phyloP scores from a whole-genome alignment of 139 green algal species.

The Trebouxia sp. region DNA sequence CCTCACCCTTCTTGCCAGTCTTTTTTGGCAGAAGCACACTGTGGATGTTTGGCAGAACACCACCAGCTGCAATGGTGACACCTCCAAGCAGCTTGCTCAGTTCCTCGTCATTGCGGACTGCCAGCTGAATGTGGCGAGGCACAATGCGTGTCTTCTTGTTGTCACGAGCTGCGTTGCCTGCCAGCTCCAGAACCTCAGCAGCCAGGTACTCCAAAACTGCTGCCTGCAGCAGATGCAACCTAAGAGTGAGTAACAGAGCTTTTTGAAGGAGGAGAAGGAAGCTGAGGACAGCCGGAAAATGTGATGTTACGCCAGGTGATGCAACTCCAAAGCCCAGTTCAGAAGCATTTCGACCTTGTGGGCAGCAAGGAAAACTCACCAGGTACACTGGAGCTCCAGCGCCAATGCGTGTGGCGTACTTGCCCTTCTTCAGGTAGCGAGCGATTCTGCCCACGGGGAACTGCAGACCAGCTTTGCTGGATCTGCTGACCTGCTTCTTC shows the following conservation, averaged over 20 bases:
- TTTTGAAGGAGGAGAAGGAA: no score
- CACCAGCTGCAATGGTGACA: conserved; percentile 77
- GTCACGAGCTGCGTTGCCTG: conserved; percentile 72
- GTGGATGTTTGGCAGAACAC: conserved; percentile 88
- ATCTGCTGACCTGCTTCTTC: conserved; percentile 81
- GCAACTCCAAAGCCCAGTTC: no score
- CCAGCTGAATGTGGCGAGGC: conserved; percentile 87
- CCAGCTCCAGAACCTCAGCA: conserved; percentile 77
- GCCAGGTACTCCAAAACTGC: conserved; percentile 85
- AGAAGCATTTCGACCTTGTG: neutral
- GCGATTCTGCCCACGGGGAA: conserved; percentile 86
- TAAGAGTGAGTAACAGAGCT: conserved; percentile 59
- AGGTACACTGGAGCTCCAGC: conserved; percentile 77
- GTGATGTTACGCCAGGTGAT: no score
- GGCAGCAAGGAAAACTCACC: conserved; percentile 46
- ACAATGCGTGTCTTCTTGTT: conserved; percentile 87
- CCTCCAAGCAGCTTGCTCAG: conserved; percentile 67
- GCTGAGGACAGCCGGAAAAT: no score
- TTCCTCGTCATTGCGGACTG: conserved; percentile 94
- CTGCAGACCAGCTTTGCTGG: conserved; percentile 86
- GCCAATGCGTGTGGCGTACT: conserved; percentile 76
- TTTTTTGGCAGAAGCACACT: conserved; percentile 80
- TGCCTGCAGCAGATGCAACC: conserved; percentile 73
- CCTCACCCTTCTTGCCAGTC: conserved; percentile 42
- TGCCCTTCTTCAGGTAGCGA: conserved; percentile 78